Conservation (phyloP, 2,329 filamentous ascomycete genomes). For the Botrytis deweyae region DNA sequence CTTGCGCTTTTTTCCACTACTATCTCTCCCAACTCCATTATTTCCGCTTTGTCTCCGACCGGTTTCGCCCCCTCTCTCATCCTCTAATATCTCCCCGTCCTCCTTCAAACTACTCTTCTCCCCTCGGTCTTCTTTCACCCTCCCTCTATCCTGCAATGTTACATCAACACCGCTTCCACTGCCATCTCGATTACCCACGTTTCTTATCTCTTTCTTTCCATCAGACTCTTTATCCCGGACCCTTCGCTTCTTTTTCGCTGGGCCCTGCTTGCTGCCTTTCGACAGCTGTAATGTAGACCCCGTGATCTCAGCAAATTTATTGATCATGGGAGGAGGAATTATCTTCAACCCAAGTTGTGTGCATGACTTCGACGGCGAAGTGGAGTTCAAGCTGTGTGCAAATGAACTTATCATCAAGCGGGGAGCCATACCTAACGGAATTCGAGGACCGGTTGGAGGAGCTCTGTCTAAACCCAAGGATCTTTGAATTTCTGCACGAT, state of each 20-base stretch:
- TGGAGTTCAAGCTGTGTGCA: background rate
- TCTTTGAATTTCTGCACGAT: background rate
- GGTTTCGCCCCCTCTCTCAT: background rate
- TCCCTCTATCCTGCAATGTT: too few species aligned
- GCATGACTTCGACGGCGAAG: background rate
- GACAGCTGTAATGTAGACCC: background rate
- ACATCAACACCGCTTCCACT: background rate
- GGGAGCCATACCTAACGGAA: background rate
- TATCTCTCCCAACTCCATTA: rapidly evolving
- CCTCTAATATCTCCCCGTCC: background rate
- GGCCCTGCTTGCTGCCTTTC: background rate
- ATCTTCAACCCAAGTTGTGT: background rate
- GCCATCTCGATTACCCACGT: background rate
- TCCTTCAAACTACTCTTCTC: background rate
- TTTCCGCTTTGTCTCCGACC: background rate
- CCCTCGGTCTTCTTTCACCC: background rate
- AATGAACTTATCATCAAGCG: background rate
- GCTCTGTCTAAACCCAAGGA: background rate
- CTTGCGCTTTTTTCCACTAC: background rate
- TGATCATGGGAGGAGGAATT: background rate
- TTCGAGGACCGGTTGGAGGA: background rate
- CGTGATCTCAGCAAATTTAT: background rate
- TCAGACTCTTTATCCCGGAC: background rate
- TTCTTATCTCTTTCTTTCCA: background rate
- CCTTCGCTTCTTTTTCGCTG: background rate